Base-by-base conservation (phyloP, 2,329 filamentous ascomycete species). In the Clarireedia paspali region DNA sequence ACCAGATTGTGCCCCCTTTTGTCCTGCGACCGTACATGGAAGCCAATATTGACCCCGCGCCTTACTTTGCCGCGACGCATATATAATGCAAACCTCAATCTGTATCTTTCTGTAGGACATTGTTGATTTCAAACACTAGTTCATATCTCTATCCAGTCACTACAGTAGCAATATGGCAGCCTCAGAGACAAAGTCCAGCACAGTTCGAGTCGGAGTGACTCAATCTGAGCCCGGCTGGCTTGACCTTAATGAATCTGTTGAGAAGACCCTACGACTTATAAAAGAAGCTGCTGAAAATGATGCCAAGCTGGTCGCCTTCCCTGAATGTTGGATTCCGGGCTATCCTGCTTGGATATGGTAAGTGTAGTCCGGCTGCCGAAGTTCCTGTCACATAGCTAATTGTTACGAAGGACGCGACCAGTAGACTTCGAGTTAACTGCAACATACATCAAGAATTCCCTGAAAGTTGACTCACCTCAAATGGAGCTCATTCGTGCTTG, bases 211-310 rank as follows among this genome's bases (percentile, higher is more conserved):
- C 6, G 77, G 74, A 23, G 77, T 77, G 6, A 74, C 77, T 0
- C 81, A 85, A 63, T 75, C 77, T 5, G 82, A 84, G 65, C 80
- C 81, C 0, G 74, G 72, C 1, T 85, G 81, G 80, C 71, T 84
- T 4, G 78, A 85, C 61, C 74, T 85, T 3, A 70, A 75, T 9
- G 76, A 66, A 0, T 72, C 74, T 2, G 76, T 85, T 1, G 66
- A 73, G 1, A 85, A 85, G 65, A 83, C 82, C 4, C 77, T 78
- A 60, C 62, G 67, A 0, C 71, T 84, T 52, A 83, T 85, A 59
- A 67, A 73, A 39, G 75, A 81, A 60, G 83, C 82, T 0, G 77
- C 76, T 1, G 59, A 67, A 9, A 74, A 78, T 45, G 77, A 76
- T 1, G 79, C 78, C 2, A 74, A 81, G 56, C 67, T 85, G 3